Evolutionary conservation across 495 filamentous ascomycete species (phyloP).

Genomic region (Immersiella caudata): DNA sequence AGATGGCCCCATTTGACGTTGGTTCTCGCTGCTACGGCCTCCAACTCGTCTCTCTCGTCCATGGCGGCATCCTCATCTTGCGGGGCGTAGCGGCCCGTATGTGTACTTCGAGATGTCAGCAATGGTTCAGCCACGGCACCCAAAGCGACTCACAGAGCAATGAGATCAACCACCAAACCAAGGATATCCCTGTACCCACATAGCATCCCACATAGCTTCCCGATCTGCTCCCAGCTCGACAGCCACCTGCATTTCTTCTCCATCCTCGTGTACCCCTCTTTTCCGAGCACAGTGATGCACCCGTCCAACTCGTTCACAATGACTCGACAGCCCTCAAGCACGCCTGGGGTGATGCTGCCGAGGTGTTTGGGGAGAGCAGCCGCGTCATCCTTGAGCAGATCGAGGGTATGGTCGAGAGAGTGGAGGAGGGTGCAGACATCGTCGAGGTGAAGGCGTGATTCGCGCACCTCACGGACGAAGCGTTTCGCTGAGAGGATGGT

Average conservation of each 20-base stretch:
- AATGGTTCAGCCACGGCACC: background rate
- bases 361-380: conserved; percentile 40
- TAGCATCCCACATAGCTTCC: conserved; percentile 39
- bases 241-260: conserved; percentile 49
- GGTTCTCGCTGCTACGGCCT: conserved; percentile 21
- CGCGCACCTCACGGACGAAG: conserved; percentile 52
- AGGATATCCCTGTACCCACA: conserved; percentile 44
- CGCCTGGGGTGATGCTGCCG: conserved; percentile 40
- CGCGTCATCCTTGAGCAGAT: conserved; percentile 50
- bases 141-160: conserved; percentile 40
- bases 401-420: conserved; percentile 49
- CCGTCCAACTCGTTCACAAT: conserved; percentile 43
- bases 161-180: conserved; percentile 46
- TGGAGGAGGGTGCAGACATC: conserved; percentile 51
- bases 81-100: background rate
- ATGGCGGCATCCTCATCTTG: background rate
- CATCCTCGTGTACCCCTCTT: conserved; percentile 34
- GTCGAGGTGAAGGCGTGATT: conserved; percentile 50
- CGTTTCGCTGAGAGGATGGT: conserved; percentile 33
- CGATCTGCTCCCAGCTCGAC: conserved; percentile 39
- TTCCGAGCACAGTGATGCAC: conserved; percentile 36
- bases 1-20: conserved; percentile 14
- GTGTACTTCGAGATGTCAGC: conserved; percentile 14
- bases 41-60: conserved; percentile 21
- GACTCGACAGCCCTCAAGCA: conserved; percentile 39